phyloP scores from a whole-genome alignment of 2,329 filamentous ascomycete species.

The Penicillium fuscoglaucum region DNA sequence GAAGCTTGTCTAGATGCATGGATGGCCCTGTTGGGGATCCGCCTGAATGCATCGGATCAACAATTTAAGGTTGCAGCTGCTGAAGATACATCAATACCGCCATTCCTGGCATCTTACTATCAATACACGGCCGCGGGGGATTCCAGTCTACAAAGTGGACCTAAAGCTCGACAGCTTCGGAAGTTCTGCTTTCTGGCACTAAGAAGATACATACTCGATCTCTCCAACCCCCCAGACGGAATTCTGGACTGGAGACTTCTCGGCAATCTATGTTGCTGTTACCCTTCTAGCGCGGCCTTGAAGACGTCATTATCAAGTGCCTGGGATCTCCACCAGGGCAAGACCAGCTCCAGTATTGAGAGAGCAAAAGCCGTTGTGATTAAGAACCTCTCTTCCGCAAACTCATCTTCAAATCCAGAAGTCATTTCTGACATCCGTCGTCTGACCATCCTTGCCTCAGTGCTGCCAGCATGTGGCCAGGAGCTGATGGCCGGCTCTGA shows the following conservation, averaged over 20 bases:
- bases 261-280: slow-evolving; percentile 65
- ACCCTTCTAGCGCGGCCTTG: slow-evolving; percentile 62
- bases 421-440: slow-evolving; percentile 33
- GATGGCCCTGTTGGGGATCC: slow-evolving; percentile 65
- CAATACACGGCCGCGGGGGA: slow-evolving; percentile 50
- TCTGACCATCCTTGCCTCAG: slow-evolving; percentile 43
- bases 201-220: slow-evolving; percentile 56
- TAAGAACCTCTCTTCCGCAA: slow-evolving; percentile 28
- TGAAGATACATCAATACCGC: slow-evolving; percentile 59
- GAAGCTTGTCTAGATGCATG: slow-evolving; percentile 73
- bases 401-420: slow-evolving; percentile 15
- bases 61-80: slow-evolving; percentile 55
- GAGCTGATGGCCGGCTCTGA: slow-evolving; percentile 82
- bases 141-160: slow-evolving; percentile 28
- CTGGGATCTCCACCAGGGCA: slow-evolving; percentile 41
- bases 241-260: slow-evolving; percentile 68
- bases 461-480: slow-evolving; percentile 48
- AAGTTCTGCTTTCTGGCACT: slow-evolving; percentile 66
- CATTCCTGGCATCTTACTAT: slow-evolving; percentile 69
- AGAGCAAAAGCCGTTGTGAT: slow-evolving; percentile 38
- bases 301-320: slow-evolving; percentile 54
- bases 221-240: slow-evolving; percentile 43
- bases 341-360: slow-evolving; percentile 39
- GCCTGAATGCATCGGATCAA: slow-evolving; percentile 60
- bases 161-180: slow-evolving; percentile 54